Evolutionary conservation across 768 basidiomycete species (phyloP), one percentile per base, ranked within the genome.

Genomic region (Suillus spraguei): DNA sequence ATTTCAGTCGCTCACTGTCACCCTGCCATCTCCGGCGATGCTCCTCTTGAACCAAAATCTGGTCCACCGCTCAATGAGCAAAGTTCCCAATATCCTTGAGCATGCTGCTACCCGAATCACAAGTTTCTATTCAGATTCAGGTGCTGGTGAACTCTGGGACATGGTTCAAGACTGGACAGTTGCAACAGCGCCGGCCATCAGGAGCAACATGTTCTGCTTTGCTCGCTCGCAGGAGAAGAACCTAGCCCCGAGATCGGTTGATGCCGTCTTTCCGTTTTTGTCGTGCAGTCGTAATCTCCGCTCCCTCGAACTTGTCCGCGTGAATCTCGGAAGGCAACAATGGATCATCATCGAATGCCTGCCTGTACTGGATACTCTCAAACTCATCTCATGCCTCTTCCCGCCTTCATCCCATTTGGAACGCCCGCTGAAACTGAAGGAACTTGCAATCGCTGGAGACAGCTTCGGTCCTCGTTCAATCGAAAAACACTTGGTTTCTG

Each of bases 51-150:
- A 39, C 38, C 55, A 17, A 10, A 39, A 39, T 10, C 17, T 39
- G 10, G 10, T 28, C 38, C 55, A 22, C 36, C 38, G 10, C 11
- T 56, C 55, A 38, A 39, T 38, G n/a, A 56, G 11, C 36, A 56
- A 39, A 17, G 36, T 17, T 39, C 10, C 24, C 7, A 20, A 56
- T 16, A 56, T 28, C 38, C 38, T 39, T 4, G 36, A 56, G 24
- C 38, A 10, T 24, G 55, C 55, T 56, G 24, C 24, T 24, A 28
- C 38, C 38, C 55, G 55, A 56, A 24, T 56, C 17, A 28, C 55
- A 28, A 39, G 55, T 56, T 39, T 56, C 38, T 56, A 56, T 56
- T 56, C 55, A 28, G 55, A 56, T 39, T 24, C 55, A 39, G 17
- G 22, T 56, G 55, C 55, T 24, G 0, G 38, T 28, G 55, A 56